Percentiles rank a stretch among this genome's conserved stretches.
phyloP scores from a whole-genome alignment of 2,329 filamentous ascomycete species.

The Blastomyces silverae region DNA sequence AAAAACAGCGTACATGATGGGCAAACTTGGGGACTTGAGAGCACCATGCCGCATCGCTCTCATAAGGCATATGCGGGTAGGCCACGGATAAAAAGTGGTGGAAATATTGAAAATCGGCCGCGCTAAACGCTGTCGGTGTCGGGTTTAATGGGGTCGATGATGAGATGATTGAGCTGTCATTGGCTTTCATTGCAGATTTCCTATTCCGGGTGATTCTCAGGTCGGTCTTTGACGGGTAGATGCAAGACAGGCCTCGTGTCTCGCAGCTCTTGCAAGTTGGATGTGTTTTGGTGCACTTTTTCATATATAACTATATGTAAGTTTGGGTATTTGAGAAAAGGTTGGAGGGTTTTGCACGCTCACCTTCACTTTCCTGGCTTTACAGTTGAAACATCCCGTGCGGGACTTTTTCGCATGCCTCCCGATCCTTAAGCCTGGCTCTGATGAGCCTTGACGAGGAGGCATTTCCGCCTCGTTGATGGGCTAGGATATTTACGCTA shows the following conservation, averaged over 20 bases:
- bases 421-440: neutral
- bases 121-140: slow-evolving; percentile 30
- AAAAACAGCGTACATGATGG: slow-evolving; percentile 41
- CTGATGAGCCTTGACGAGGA: neutral
- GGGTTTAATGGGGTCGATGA: neutral
- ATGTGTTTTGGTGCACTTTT: neutral
- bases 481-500: too few species aligned
- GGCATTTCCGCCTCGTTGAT: neutral
- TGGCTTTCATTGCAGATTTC: neutral
- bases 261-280: neutral
- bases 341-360: slow-evolving; percentile 21
- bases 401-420: slow-evolving; percentile 30
- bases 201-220: neutral
- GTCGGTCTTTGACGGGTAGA: neutral
- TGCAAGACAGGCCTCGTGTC: neutral
- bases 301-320: too few species aligned
- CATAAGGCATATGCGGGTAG: slow-evolving; percentile 57
- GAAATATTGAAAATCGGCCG: slow-evolving; percentile 47
- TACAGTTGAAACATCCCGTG: slow-evolving; percentile 36
- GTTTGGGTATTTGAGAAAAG: neutral
- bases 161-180: neutral
- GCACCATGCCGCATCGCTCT: slow-evolving; percentile 59
- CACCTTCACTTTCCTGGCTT: slow-evolving; percentile 44
- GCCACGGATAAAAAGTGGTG: slow-evolving; percentile 47
- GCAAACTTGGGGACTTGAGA: slow-evolving; percentile 61